Percentiles rank a stretch among this genome's conserved stretches.
These are phyloP conservation scores for Lagenaria siceraria DNA, from an alignment of 306 rosid species.

Conservation along the genomic window DNA sequence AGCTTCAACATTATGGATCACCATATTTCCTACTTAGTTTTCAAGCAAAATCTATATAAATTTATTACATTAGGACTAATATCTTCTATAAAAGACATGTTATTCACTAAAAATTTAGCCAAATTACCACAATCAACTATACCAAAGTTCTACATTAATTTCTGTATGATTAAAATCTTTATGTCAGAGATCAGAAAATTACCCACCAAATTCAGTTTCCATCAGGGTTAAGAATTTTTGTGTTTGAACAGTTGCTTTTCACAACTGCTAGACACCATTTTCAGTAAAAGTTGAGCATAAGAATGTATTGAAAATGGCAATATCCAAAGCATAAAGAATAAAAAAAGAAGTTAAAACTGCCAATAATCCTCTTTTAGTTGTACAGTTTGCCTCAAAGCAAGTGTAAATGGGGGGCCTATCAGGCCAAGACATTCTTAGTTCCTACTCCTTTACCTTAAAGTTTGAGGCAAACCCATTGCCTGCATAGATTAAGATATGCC, in stretches of 20 bases:
- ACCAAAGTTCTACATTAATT: not conserved
- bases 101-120: not conserved
- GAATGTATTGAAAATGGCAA: not conserved
- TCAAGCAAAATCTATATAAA: constrained; percentile 41
- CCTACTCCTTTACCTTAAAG: constrained; percentile 47
- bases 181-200: too few species aligned
- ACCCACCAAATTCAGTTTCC: not conserved
- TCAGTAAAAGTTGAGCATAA: not conserved
- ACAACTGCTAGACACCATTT: not conserved
- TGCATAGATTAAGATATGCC: constrained; percentile 66
- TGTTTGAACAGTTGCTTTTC: not conserved
- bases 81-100: not conserved
- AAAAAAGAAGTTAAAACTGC: constrained; percentile 2
- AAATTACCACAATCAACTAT: not conserved
- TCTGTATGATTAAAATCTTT: not conserved
- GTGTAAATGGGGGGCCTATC: constrained; percentile 57
- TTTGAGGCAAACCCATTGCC: constrained; percentile 59
- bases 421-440: constrained; percentile 37
- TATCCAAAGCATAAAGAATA: not conserved
- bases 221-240: not conserved
- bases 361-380: constrained; percentile 33
- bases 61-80: not conserved
- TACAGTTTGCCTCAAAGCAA: constrained; percentile 51
- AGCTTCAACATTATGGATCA: constrained; percentile 37
- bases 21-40: constrained; percentile 36